Evolutionary conservation across 208 protist genomes (phyloP).

Genomic region (Angomonas ambiguus): DNA sequence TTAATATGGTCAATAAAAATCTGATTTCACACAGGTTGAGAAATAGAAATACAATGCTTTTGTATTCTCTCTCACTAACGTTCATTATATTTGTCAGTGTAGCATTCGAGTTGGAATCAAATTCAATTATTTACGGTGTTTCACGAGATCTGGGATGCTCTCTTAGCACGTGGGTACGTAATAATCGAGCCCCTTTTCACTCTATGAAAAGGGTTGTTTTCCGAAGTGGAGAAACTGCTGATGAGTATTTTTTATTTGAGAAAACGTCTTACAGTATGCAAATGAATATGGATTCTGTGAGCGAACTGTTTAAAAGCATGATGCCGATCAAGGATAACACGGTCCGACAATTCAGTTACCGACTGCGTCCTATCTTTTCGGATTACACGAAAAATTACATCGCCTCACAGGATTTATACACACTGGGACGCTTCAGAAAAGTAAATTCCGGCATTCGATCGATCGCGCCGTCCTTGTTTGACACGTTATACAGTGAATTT

Average conservation of each 20-base stretch:
- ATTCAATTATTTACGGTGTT: slow-evolving; percentile 25
- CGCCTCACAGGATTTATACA: not conserved
- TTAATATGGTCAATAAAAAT: slow-evolving; percentile 80
- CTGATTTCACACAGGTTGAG: slow-evolving; percentile 81
- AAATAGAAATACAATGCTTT: slow-evolving; percentile 93
- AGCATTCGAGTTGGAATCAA: slow-evolving; percentile 69
- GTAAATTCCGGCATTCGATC: not conserved
- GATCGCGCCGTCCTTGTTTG: not conserved
- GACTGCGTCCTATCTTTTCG: not conserved
- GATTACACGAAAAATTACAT: not conserved
- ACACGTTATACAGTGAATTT: not conserved
- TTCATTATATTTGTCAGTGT: slow-evolving; percentile 94
- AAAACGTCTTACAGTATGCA: not conserved
- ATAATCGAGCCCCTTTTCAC: not conserved
- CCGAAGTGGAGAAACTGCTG: not conserved
- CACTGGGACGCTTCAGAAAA: not conserved
- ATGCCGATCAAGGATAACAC: not conserved
- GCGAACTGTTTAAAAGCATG: not conserved
- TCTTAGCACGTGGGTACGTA: not conserved
- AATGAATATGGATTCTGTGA: not conserved
- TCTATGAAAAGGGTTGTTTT: not conserved
- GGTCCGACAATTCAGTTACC: not conserved
- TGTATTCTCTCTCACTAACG: slow-evolving; percentile 89
- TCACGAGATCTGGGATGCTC: slow-evolving; percentile 17
- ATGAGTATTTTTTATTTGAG: not conserved